A percentile compares a stretch with the other conserved stretches of the same genome.
These are phyloP conservation scores for Zarea fungicola DNA, from an alignment of 2,329 filamentous ascomycete genomes.

Conservation along the genomic window DNA sequence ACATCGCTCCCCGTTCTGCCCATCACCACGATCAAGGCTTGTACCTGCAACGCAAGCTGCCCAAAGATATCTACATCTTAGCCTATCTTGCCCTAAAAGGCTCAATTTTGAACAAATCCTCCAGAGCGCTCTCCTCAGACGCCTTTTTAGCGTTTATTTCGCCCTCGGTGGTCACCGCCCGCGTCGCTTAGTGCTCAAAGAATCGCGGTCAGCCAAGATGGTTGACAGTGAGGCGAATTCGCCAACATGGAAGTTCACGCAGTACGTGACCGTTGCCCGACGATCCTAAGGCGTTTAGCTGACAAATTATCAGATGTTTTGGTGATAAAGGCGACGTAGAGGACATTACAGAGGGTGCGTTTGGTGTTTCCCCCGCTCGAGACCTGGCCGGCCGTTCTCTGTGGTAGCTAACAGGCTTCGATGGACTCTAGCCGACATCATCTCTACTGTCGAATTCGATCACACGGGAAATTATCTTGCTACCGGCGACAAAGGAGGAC, in stretches of 20 bases:
- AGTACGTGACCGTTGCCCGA: conserved; percentile 57
- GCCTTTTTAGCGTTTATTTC: conserved; percentile 15
- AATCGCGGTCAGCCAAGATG: conserved; percentile 58
- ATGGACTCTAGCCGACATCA: conserved; percentile 66
- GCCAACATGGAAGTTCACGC: conserved; percentile 99
- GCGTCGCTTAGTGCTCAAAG: conserved; percentile 15
- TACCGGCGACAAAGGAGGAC: conserved; percentile 83
- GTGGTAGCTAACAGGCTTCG: conserved; percentile 19
- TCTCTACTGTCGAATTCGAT: conserved; percentile 86
- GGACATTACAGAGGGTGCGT: conserved; percentile 90
- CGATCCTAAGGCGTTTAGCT: conserved; percentile 11
- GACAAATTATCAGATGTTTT: conserved; percentile 68
- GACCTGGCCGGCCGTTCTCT: conserved; percentile 10
- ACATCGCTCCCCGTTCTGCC: conserved; percentile 13
- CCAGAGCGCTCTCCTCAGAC: conserved; percentile 17
- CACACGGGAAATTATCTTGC: conserved; percentile 86
- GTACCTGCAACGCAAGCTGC: conserved; percentile 12
- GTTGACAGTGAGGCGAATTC: conserved; percentile 91
- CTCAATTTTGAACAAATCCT: not conserved
- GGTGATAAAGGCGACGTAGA: conserved; percentile 99
- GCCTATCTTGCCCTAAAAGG: not conserved
- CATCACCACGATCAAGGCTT: conserved; percentile 13
- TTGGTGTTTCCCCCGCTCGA: conserved; percentile 15
- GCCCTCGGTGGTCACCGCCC: conserved; percentile 9
- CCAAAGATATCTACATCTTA: conserved; percentile 1